Evolutionary conservation across 805 yeast genomes (phyloP).

Genomic region (Candida coquimbonensis): DNA sequence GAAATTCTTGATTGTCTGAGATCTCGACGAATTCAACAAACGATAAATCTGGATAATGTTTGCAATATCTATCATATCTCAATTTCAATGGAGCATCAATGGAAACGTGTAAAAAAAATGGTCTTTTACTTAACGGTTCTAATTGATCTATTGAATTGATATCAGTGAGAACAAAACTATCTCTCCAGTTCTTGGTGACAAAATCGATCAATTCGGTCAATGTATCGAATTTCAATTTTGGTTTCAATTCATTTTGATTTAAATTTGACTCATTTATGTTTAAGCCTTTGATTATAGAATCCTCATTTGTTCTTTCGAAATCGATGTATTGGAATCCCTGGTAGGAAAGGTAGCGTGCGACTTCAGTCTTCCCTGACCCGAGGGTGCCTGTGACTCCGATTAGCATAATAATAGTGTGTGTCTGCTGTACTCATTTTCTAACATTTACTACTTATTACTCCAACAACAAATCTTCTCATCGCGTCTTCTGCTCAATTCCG

Average conservation of each 20-base stretch:
- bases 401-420: conserved; percentile 38
- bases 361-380: conserved; percentile 60
- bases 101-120: conserved; percentile 76
- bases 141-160: conserved; percentile 38
- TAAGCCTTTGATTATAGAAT: conserved; percentile 10
- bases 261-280: conserved; percentile 8
- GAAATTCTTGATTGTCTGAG: conserved; percentile 29
- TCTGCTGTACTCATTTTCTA: no score
- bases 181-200: conserved; percentile 62
- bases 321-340: conserved; percentile 44
- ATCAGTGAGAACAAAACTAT: conserved; percentile 51
- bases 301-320: conserved; percentile 9
- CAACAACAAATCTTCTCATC: no score
- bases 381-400: conserved; percentile 69
- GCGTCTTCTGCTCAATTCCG: no score
- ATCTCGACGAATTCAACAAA: conserved; percentile 30
- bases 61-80: conserved; percentile 29
- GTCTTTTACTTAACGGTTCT: conserved; percentile 51
- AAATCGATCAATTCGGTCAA: conserved; percentile 44
- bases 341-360: conserved; percentile 46
- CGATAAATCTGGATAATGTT: conserved; percentile 21
- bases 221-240: conserved; percentile 28
- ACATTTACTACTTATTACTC: no score
- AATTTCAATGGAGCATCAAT: conserved; percentile 63
- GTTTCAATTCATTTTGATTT: conserved; percentile 12